Conservation (phyloP, 768 basidiomycete species). For the Lactarius quietus region DNA sequence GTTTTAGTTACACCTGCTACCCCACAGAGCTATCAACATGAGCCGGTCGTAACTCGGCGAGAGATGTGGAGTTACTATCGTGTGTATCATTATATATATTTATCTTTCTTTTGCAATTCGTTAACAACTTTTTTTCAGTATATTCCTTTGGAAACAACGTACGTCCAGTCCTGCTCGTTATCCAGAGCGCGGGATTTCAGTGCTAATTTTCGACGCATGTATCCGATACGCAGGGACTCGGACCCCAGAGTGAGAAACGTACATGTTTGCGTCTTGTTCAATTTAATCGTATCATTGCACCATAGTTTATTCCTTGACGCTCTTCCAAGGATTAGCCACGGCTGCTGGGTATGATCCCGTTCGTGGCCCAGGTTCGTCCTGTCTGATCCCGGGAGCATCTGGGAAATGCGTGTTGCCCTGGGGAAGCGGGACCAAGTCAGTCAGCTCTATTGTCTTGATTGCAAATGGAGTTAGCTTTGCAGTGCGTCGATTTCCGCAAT, state of each 20-base stretch:
- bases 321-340: slow-evolving; percentile 67
- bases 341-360: slow-evolving; percentile 68
- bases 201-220: neutral
- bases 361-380: slow-evolving; percentile 65
- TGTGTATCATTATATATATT: slow-evolving; percentile 35
- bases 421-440: slow-evolving; percentile 66
- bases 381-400: slow-evolving; percentile 48
- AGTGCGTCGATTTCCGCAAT: slow-evolving; percentile 37
- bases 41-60: slow-evolving; percentile 66
- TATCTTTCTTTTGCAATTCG: slow-evolving; percentile 39
- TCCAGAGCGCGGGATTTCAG: slow-evolving; percentile 25
- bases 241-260: slow-evolving; percentile 39
- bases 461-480: slow-evolving; percentile 75
- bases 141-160: slow-evolving; percentile 81
- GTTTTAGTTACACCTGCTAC: neutral
- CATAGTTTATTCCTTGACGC: slow-evolving; percentile 57
- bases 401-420: slow-evolving; percentile 76
- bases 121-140: slow-evolving; percentile 39
- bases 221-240: slow-evolving; percentile 49
- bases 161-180: slow-evolving; percentile 22
- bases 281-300: neutral
- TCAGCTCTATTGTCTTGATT: slow-evolving; percentile 71
- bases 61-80: slow-evolving; percentile 81
- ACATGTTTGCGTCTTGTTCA: neutral
- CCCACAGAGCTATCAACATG: neutral